A percentile compares a stretch with the other conserved stretches of the same genome.
phyloP scores from a whole-genome alignment of 179 eudicot species.

The Beta macrorhiza region DNA sequence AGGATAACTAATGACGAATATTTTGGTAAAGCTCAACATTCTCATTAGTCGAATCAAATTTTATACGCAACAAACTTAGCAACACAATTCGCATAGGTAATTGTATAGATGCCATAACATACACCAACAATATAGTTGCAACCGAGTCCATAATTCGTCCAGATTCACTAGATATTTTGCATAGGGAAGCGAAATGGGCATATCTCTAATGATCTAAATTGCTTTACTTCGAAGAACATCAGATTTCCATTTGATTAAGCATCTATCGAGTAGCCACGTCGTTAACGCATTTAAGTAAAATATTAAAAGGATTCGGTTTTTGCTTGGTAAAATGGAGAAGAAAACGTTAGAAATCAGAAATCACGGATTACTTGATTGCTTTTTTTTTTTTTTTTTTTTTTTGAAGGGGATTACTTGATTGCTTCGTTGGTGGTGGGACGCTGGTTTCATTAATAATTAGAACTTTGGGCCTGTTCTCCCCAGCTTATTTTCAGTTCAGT shows the following conservation, averaged over 20 bases:
- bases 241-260: conserved; percentile 10
- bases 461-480: too few relatives aligned
- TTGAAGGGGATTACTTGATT: background rate
- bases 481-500: too few relatives aligned
- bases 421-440: conserved; percentile 5
- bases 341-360: background rate
- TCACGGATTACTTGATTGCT: conserved; percentile 5
- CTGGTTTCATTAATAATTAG: background rate
- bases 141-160: background rate
- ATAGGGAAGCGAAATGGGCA: background rate
- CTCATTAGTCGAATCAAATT: too few relatives aligned
- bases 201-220: background rate
- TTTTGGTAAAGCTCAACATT: too few relatives aligned
- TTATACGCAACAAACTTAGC: too few relatives aligned
- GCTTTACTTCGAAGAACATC: conserved; percentile 1
- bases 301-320: background rate
- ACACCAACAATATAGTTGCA: too few relatives aligned
- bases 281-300: background rate
- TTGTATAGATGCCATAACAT: too few relatives aligned
- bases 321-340: background rate
- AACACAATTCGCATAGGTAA: too few relatives aligned
- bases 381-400: too few relatives aligned
- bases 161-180: background rate
- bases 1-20: too few relatives aligned
- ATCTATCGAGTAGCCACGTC: background rate